These are phyloP conservation scores for Globisporangium paroecandrum DNA, from an alignment of 352 stramenopile species.

Conservation along the genomic window DNA sequence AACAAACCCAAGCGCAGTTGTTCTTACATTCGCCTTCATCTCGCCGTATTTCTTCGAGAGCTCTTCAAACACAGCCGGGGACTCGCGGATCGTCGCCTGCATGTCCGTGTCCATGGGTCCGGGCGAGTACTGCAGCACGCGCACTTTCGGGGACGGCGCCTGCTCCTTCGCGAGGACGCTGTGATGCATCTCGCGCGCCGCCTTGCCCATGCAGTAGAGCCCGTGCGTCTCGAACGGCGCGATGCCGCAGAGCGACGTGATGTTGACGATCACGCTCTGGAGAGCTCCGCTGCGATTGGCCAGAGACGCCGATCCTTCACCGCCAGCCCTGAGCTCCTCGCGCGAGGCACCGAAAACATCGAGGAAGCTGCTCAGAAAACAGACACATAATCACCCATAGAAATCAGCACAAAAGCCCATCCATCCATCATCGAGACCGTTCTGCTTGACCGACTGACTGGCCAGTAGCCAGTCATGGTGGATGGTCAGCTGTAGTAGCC, in stretches of 20 bases:
- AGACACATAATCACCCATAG: not conserved
- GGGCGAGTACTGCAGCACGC: conserved; percentile 82
- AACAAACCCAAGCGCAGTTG: not conserved
- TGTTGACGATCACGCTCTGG: conserved; percentile 66
- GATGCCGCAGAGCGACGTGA: conserved; percentile 83
- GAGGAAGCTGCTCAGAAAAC: conserved; percentile 35
- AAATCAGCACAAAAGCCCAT: not conserved
- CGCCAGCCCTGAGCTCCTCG: conserved; percentile 24
- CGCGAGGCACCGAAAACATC: conserved; percentile 51
- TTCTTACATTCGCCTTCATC: conserved; percentile 38
- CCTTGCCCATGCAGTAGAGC: conserved; percentile 84
- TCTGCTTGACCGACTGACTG: not conserved
- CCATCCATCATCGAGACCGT: not conserved
- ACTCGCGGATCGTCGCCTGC: conserved; percentile 65
- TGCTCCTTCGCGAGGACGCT: conserved; percentile 68
- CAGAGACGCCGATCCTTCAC: not conserved
- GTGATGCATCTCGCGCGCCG: conserved; percentile 86
- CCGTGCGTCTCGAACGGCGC: conserved; percentile 75
- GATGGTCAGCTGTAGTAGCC: not conserved
- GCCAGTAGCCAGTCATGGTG: not conserved
- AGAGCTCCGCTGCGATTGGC: conserved; percentile 9
- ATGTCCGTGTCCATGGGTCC: conserved; percentile 88
- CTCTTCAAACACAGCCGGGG: conserved; percentile 30
- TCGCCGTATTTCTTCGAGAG: conserved; percentile 41
- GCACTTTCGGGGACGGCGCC: conserved; percentile 26